phyloP scores from a whole-genome alignment of 1,284 basidiomycete species.

The Apiotrichum brassicae region DNA sequence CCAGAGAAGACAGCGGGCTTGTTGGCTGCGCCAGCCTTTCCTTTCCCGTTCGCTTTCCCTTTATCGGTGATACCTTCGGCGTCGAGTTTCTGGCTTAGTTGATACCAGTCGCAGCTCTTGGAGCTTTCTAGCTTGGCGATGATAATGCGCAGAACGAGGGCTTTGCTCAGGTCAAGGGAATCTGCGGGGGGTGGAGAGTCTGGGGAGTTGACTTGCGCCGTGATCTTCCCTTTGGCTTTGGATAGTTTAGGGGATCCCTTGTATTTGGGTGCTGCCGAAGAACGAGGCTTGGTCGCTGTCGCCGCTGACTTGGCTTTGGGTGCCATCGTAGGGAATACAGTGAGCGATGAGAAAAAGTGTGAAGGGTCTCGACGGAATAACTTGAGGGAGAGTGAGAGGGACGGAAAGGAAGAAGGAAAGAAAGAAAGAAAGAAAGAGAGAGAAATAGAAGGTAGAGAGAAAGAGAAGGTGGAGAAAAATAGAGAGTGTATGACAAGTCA shows the following conservation, averaged over 20 bases:
- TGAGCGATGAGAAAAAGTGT: no score
- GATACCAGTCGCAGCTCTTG: constrained; percentile 32
- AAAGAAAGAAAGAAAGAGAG: neutral
- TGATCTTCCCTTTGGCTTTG: neutral
- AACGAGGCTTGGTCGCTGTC: neutral
- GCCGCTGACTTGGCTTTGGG: neutral
- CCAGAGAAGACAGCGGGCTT: constrained; percentile 14
- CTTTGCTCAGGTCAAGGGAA: constrained; percentile 8
- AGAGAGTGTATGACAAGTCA: no score
- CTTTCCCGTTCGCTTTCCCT: neutral
- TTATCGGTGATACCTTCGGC: neutral
- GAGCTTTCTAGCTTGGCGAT: constrained; percentile 27
- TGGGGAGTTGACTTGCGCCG: neutral
- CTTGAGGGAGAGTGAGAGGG: neutral
- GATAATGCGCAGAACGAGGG: constrained; percentile 22
- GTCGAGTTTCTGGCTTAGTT: constrained; percentile 16
- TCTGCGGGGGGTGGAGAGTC: neutral
- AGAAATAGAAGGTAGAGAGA: neutral
- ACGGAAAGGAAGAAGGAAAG: neutral
- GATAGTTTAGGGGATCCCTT: neutral
- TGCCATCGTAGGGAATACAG: neutral
- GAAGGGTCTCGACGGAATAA: no score
- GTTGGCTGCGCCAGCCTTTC: constrained; percentile 1
- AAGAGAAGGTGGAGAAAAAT: no score
- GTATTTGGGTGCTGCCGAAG: neutral